Base-by-base conservation (phyloP, 306 rosid genomes). In the Mimosa bimucronata region DNA sequence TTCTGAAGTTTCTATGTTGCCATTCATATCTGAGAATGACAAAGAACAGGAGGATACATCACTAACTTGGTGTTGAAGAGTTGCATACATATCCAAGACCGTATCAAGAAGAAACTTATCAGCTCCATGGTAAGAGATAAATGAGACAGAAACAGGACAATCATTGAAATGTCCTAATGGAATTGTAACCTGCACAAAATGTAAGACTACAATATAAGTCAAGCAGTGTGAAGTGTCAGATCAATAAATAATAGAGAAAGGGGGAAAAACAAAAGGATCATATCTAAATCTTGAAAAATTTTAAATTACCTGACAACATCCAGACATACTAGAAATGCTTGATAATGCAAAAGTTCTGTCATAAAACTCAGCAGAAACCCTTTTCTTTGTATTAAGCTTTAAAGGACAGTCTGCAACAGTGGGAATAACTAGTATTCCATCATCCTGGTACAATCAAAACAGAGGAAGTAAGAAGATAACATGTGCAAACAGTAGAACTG, bases 61-160 rank as follows among this genome's bases (percentile, higher is more conserved):
- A 73, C 85, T 71, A 65, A 74, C 86, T 86, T 87, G 90, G 89
- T 87, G 87, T 86, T 87, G 88, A 81, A 93, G 90, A 77, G 83
- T 76, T 50, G 88, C 19, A 87, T 90, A 81, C 85, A 91, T 83
- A 83, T 90, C 97, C 93, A 93, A 84, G 82, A 93, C 84, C 44
- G 84, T 90, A 77, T 91, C 93, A 71, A 93, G 98, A 85, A 93
- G 98, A 91, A 93, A 93, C 68, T 93, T 93, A 85, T 93, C 98
- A 29, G 83, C 87, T 71, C 94, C 92, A 69, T 91, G 98, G 73
- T 45, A 85, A 26, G 93, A 83, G 71, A 91, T 75, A 82, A 91
- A 84, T 71, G 98, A 93, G 82, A 93, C 84, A 82, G 94, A 94
- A 79, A 87, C 77, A 48, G 92, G 90, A 85, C 76, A 82, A 75